These are phyloP conservation scores for Cinnamomum micranthum DNA, from an alignment of 164 flowering plant genomes.

Conservation along the genomic window DNA sequence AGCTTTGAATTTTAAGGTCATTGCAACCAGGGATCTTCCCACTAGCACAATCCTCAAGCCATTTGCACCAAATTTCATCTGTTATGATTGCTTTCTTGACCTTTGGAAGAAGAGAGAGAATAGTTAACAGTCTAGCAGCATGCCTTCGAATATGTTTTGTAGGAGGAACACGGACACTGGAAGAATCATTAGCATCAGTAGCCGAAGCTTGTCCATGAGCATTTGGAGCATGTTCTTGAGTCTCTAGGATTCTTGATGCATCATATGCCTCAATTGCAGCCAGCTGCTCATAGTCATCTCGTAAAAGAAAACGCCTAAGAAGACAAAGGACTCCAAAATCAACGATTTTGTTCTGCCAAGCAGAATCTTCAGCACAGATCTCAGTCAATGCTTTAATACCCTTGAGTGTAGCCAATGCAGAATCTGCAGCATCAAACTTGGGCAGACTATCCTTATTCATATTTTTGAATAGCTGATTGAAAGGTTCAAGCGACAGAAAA, in stretches of 20 bases:
- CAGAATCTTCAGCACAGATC: slow-evolving; percentile 61
- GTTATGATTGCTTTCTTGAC: slow-evolving; percentile 54
- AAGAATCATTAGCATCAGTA: slow-evolving; percentile 41
- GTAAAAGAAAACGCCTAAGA: slow-evolving; percentile 68
- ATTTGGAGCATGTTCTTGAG: slow-evolving; percentile 40
- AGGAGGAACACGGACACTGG: slow-evolving; percentile 80
- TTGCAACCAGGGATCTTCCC: slow-evolving; percentile 82
- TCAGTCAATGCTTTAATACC: slow-evolving; percentile 84
- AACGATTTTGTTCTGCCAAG: slow-evolving; percentile 49
- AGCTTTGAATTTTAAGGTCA: slow-evolving; percentile 86
- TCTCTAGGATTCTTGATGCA: slow-evolving; percentile 73
- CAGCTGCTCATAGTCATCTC: slow-evolving; percentile 91
- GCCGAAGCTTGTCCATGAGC: slow-evolving; percentile 36
- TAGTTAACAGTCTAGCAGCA: slow-evolving; percentile 80
- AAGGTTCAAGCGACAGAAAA: slow-evolving; percentile 83
- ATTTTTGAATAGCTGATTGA: slow-evolving; percentile 51
- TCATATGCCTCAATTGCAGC: slow-evolving; percentile 95
- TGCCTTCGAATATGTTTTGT: slow-evolving; percentile 91
- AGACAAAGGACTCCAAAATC: slow-evolving; percentile 78
- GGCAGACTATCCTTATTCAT: slow-evolving; percentile 50
- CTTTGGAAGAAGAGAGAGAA: slow-evolving; percentile 76
- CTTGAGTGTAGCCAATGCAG: slow-evolving; percentile 84
- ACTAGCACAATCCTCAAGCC: slow-evolving; percentile 97
- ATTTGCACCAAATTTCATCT: slow-evolving; percentile 73
- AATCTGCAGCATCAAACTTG: slow-evolving; percentile 79